Base-by-base conservation (phyloP, 345 rosid species). In the Salix exigua region DNA sequence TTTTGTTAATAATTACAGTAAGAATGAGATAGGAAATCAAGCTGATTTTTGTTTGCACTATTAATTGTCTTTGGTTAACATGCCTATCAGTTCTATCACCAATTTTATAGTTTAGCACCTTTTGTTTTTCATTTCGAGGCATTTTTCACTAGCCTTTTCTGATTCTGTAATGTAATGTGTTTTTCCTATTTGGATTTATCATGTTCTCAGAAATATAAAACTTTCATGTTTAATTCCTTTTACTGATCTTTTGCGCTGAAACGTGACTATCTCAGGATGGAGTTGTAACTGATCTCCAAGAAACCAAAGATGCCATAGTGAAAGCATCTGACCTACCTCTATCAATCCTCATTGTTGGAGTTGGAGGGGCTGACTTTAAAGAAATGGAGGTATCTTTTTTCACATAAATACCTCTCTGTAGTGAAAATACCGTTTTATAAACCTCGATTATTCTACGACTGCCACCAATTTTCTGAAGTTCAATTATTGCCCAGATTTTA, bases 291-390 rank as follows among this genome's bases (percentile, higher is more conserved):
- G 99, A 95, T 88, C 92, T 95, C 61, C 99, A 92, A 84, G 99
- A 95, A 82, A 95, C 99, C 16, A 92, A 85, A 83, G 99, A 95
- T 76, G 89, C 97, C 67, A 70, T 95, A 19, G 99, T 95, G 75
- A 88, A 90, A 84, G 99, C 97, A 78, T 95, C 97, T 9, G 92
- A 91, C 85, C 89, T 95, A 18, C 99, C 99, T 2, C 74, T 95
- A 71, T 95, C 97, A 48, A 92, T 95, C 82, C 91, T 95, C 62
- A 91, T 95, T 55, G 94, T 95, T 72, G 97, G 99, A 71, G 99
- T 95, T 14, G 99, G 99, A 80, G 99, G 99, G 85, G 99, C 99
- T 19, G 99, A 95, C 83, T 95, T 89, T 74, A 95, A 91, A 86
- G 98, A 95, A 86, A 95, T 95, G 99, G 97, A 95, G 99, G 98